Percentiles rank a stretch among this genome's conserved stretches.
phyloP scores from a whole-genome alignment of 805 yeast genomes.

The Suhomyces sp. region DNA sequence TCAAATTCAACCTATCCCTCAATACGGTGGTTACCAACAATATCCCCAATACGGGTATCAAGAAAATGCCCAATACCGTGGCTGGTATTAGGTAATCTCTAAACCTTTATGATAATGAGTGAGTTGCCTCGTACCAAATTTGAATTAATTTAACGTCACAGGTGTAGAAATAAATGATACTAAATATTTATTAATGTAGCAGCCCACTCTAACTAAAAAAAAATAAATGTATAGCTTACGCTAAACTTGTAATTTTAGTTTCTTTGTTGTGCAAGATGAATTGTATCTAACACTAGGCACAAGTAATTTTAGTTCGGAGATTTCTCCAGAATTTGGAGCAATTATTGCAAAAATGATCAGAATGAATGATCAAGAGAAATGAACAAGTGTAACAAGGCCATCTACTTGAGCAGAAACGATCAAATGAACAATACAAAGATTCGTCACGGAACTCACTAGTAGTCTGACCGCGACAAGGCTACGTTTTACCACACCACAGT shows the following conservation, averaged over 20 bases:
- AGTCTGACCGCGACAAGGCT: background rate
- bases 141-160: background rate
- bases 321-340: background rate
- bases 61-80: conserved; percentile 42
- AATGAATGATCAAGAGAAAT: background rate
- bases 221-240: too few relatives aligned
- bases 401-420: background rate
- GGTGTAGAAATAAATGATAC: background rate
- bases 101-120: conserved; percentile 1
- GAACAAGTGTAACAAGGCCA: background rate
- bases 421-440: background rate
- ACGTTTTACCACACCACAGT: background rate
- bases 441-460: background rate
- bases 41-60: conserved; percentile 48
- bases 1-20: conserved; percentile 42
- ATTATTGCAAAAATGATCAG: background rate
- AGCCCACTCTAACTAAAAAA: too few relatives aligned
- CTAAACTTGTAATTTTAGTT: too few relatives aligned
- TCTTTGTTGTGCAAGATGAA: too few relatives aligned
- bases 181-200: background rate
- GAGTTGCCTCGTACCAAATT: background rate
- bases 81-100: conserved; percentile 35
- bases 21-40: conserved; percentile 46
- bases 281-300: too few relatives aligned
- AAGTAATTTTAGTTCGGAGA: too few relatives aligned